phyloP scores from a whole-genome alignment of 2,329 filamentous ascomycete species.

The Monosporascus sp. region DNA sequence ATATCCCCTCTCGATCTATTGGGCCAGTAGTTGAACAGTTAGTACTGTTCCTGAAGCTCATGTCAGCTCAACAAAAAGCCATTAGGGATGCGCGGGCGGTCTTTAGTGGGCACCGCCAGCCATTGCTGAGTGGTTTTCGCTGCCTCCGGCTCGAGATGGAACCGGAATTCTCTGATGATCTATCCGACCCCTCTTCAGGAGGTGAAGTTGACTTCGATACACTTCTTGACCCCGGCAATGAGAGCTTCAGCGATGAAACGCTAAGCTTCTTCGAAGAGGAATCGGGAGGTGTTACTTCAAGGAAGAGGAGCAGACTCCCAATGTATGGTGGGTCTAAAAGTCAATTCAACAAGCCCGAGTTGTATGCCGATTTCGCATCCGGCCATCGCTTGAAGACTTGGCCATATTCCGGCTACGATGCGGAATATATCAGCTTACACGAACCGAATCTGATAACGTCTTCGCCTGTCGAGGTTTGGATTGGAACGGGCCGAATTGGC shows the following conservation, averaged over 20 bases:
- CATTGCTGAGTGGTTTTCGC: constrained; percentile 45
- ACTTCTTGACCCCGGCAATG: constrained; percentile 32
- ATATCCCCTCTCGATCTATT: constrained; percentile 47
- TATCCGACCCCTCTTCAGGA: constrained; percentile 21
- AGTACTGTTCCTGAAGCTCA: constrained; percentile 39
- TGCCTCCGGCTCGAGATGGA: constrained; percentile 51
- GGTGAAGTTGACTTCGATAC: constrained; percentile 36
- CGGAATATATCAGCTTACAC: constrained; percentile 19
- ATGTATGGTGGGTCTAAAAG: background rate
- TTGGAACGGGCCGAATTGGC: constrained; percentile 32
- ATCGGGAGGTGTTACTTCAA: constrained; percentile 11
- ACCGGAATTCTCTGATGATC: constrained; percentile 33
- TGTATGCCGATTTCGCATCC: constrained; percentile 20
- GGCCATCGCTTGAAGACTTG: constrained; percentile 21
- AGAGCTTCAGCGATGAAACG: constrained; percentile 28
- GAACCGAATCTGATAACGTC: constrained; percentile 19
- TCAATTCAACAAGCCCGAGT: constrained; percentile 3
- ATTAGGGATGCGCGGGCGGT: constrained; percentile 28
- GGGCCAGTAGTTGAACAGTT: constrained; percentile 46
- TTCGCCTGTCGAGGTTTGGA: constrained; percentile 36
- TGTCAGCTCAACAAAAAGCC: constrained; percentile 42
- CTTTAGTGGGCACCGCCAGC: constrained; percentile 30
- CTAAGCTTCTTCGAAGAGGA: constrained; percentile 38
- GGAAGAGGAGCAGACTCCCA: background rate
- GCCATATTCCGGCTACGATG: constrained; percentile 19